These are phyloP conservation scores for Thermochaetoides thermophila DNA, from an alignment of 495 filamentous ascomycete genomes.

Conservation along the genomic window DNA sequence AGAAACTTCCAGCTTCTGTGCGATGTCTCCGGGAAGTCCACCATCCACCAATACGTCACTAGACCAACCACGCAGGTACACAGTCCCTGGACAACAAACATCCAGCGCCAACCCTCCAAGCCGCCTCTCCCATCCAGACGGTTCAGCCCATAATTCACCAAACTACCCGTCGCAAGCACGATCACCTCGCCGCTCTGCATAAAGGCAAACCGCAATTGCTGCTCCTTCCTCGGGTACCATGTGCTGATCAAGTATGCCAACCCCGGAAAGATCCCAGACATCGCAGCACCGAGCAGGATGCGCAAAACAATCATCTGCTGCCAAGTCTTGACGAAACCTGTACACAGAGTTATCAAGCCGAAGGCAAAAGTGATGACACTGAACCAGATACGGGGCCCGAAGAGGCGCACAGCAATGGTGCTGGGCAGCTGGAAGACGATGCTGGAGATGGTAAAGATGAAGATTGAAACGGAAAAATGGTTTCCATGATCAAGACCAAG, in stretches of 20 bases:
- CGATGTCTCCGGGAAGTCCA: constrained; percentile 63
- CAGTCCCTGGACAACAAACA: constrained; percentile 53
- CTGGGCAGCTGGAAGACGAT: constrained; percentile 64
- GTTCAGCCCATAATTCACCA: constrained; percentile 61
- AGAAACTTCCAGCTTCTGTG: constrained; percentile 49
- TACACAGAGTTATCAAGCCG: constrained; percentile 57
- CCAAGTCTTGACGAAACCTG: constrained; percentile 57
- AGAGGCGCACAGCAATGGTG: constrained; percentile 51
- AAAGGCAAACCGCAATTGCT: constrained; percentile 62
- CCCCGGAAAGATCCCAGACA: constrained; percentile 58
- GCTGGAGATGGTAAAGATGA: constrained; percentile 64
- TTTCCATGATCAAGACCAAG: constrained; percentile 46
- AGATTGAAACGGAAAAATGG: constrained; percentile 56
- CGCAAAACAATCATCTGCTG: constrained; percentile 58
- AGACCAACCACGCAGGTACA: constrained; percentile 52
- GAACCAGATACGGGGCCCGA: constrained; percentile 59
- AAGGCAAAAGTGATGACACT: constrained; percentile 51
- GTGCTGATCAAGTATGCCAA: constrained; percentile 55
- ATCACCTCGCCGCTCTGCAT: constrained; percentile 55
- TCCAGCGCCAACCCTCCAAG: constrained; percentile 61
- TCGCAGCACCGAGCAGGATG: constrained; percentile 53
- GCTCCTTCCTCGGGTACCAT: constrained; percentile 59
- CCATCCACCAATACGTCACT: constrained; percentile 63
- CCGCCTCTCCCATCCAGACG: constrained; percentile 43
- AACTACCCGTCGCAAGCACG: constrained; percentile 52